Percentiles rank a stretch among this genome's conserved stretches.
Conservation (phyloP, 2,329 filamentous ascomycete species). For the Penicillium sp. region DNA sequence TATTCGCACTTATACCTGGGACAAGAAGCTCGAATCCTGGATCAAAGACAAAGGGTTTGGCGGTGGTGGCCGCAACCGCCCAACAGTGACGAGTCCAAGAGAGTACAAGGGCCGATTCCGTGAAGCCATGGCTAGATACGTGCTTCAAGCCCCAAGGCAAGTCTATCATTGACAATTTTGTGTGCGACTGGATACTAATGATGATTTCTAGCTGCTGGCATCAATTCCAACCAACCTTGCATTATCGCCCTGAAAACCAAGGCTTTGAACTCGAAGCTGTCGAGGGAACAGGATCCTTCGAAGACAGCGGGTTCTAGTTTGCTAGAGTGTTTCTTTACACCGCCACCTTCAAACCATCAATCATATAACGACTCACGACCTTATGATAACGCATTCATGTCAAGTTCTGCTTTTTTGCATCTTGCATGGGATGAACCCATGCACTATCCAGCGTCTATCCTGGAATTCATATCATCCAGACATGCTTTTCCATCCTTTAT, state of each 20-base stretch:
- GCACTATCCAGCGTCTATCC: not conserved
- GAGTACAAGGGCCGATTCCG: constrained; percentile 96
- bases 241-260: constrained; percentile 34
- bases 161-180: constrained; percentile 12
- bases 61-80: constrained; percentile 75
- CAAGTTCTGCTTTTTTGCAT: not conserved
- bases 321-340: not conserved
- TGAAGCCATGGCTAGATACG: constrained; percentile 91
- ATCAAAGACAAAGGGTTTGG: constrained; percentile 95
- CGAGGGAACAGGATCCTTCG: constrained; percentile 16
- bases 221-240: constrained; percentile 41
- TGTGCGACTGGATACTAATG: constrained; percentile 3
- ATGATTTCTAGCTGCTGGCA: constrained; percentile 44
- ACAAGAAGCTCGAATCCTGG: constrained; percentile 99
- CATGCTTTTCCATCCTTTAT: not conserved
- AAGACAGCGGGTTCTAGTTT: constrained; percentile 8
- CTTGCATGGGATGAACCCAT: not conserved
- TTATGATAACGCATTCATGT: constrained; percentile 10
- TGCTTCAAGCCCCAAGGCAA: constrained; percentile 53
- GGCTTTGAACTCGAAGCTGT: constrained; percentile 24
- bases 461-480: not conserved
- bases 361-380: constrained; percentile 20
- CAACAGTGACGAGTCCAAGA: constrained; percentile 94
- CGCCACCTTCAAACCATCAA: not conserved
- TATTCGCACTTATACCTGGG: constrained; percentile 98